Conservation (phyloP, 2,329 filamentous ascomycete species). For the Penicillium sp. region DNA sequence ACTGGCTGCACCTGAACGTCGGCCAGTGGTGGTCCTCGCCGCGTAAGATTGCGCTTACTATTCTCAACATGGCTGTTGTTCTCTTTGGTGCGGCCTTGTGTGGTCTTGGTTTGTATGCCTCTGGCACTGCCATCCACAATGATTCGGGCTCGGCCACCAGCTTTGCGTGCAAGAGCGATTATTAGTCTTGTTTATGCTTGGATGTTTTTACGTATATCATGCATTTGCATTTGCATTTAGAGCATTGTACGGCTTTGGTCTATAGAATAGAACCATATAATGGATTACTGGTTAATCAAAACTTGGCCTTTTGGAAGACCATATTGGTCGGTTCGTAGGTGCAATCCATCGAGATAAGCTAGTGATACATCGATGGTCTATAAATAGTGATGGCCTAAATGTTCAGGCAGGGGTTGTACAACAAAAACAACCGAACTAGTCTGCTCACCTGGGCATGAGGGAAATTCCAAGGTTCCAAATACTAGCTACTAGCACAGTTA, state of each 20-base stretch:
- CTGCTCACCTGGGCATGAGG: no score
- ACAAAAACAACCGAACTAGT: no score
- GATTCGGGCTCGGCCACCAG: slow-evolving; percentile 29
- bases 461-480: no score
- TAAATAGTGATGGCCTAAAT: no score
- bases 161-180: slow-evolving; percentile 37
- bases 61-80: slow-evolving; percentile 43
- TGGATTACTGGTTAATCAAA: slow-evolving; percentile 16
- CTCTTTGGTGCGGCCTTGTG: slow-evolving; percentile 24
- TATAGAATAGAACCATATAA: slow-evolving; percentile 10
- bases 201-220: neutral
- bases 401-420: no score
- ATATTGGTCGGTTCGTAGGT: no score
- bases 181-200: slow-evolving; percentile 2
- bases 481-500: no score
- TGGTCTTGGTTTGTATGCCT: slow-evolving; percentile 26
- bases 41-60: slow-evolving; percentile 43
- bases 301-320: neutral
- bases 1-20: slow-evolving; percentile 49
- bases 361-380: no score
- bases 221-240: slow-evolving; percentile 13
- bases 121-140: slow-evolving; percentile 19
- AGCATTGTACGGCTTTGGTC: slow-evolving; percentile 8
- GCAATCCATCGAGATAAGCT: no score
- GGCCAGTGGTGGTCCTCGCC: slow-evolving; percentile 39